Evolutionary conservation across 805 yeast species (phyloP), one percentile per base, ranked within the genome.

Genomic region (Yueomyces sp.): DNA sequence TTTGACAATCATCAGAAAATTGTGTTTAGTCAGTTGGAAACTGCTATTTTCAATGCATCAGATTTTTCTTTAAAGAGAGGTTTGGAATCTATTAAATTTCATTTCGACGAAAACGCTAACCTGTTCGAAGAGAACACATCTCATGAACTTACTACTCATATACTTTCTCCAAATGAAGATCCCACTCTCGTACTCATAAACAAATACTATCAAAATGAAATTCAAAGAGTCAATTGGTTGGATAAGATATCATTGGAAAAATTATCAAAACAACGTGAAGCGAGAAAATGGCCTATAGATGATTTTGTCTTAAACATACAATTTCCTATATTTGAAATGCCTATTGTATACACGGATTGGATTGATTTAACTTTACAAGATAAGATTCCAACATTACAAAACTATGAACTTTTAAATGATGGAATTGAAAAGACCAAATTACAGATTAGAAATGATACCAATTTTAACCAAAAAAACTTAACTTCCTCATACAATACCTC

Each of bases 1-100:
- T 79, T 76, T 46, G 73, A 74, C 31, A 76, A 78, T 6, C 74
- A 78, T 0, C 65, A 70, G 5, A 64, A 60, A 28, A 49, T 70
- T 1, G 63, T 74, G 0, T 79, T 84, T 59, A 92, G 87, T 5
- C 63, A 68, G 0, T 74, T 88, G 1, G 72, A 72, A 36, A 57
- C 85, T 1, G 59, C 70, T 2, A 54, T 88, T 3, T 90, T 85
- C 60, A 73, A 77, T 52, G 55, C 59, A 0, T 60, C 62, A 4
- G 73, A 76, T 43, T 72, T 77, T 44, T 72, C 85, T 1, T 61
- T 90, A 52, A 71, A 81, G 44, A 76, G 75, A 48, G 96, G 96
- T 0, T 66, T 78, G 31, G 94, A 84, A 55, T 72, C 74, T 40
- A 53, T 81, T 31, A 64, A 55, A 40, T 62, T 78, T 12, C 57